Base-by-base conservation (phyloP, 331 rosid genomes). In the Acacia concinna region DNA sequence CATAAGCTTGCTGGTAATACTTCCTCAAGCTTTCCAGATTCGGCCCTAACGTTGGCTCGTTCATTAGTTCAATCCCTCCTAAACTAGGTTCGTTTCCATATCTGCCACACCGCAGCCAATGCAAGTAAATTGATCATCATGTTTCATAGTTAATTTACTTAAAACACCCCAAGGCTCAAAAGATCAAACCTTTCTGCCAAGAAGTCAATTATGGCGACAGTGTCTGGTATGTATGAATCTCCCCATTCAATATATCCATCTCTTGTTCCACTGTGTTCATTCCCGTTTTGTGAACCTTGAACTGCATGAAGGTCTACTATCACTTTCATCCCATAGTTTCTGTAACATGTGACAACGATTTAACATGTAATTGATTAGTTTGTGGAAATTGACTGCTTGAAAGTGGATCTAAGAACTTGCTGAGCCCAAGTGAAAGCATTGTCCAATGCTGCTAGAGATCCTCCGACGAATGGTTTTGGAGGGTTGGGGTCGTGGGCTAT, bases 371-470 rank as follows among this genome's bases (percentile, higher is more conserved):
- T n/a, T 2, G 30, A 52, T 7, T 23, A 5, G 25, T 23, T 21
- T 25, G 5, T n/a, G 52, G 21, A 0, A 40, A 23, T 37, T 12
- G 1, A 40, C 12, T 3, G 0, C 1, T 68, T 40, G 18, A 40
- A 40, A 41, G 37, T 40, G 17, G 23, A 40, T 35, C 18, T 40
- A 34, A 0, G 1, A 0, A 13, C 86, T 84, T 81, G 89, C 94
- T 79, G 79, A 66, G 94, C 91, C 97, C 97, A 89, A 71, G 86
- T 87, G 87, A 89, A 91, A 37, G 90, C 92, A 71, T 85, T 85
- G 83, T 91, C 94, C 23, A 91, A 80, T 23, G 67, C 82, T 75
- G 80, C 40, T 71, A 89, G 77, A 43, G 97, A 89, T 4, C 94
- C 94, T 23, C 91, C 90, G 21, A 91, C 89, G 71, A 85, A 91